phyloP scores from a whole-genome alignment of 805 yeast genomes.

The Yarrowia keelungensis region DNA sequence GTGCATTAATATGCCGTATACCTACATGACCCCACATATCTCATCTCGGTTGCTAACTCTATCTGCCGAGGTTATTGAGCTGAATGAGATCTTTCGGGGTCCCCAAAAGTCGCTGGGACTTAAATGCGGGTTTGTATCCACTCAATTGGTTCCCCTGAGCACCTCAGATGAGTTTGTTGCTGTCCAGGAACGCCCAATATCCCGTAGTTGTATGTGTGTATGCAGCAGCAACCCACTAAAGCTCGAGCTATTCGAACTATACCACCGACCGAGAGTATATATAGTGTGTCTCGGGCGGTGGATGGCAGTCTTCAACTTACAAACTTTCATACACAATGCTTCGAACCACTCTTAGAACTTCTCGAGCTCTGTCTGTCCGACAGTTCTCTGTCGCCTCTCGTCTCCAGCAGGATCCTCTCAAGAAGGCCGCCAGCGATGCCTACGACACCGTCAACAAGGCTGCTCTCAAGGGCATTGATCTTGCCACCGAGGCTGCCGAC shows the following conservation, averaged over 20 bases:
- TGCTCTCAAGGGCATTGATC: conserved; percentile 26
- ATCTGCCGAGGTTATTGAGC: conserved; percentile 1
- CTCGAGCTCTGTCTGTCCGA: conserved; percentile 16
- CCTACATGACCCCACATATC: conserved; percentile 21
- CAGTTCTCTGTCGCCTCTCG: conserved; percentile 12
- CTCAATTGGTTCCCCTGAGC: neutral
- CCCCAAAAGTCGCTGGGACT: neutral
- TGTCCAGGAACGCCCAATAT: too few species aligned
- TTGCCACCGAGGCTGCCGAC: conserved; percentile 27
- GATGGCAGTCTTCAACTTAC: too few species aligned
- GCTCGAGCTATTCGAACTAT: conserved; percentile 6
- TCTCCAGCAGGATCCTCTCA: conserved; percentile 18
- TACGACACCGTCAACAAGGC: conserved; percentile 38
- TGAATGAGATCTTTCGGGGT: neutral
- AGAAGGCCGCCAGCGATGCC: conserved; percentile 26
- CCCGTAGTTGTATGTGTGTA: neutral
- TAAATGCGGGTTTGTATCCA: too few species aligned
- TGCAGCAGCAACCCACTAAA: conserved; percentile 27
- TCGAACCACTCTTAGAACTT: conserved; percentile 20
- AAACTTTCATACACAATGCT: conserved; percentile 13
- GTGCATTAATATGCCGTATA: neutral
- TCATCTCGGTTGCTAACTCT: conserved; percentile 38
- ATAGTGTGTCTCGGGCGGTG: neutral
- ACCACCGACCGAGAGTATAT: neutral
- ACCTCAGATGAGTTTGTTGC: too few species aligned